These are phyloP conservation scores for Dactylis glomerata DNA, from an alignment of 176 grass and related monocot species.

Conservation along the genomic window DNA sequence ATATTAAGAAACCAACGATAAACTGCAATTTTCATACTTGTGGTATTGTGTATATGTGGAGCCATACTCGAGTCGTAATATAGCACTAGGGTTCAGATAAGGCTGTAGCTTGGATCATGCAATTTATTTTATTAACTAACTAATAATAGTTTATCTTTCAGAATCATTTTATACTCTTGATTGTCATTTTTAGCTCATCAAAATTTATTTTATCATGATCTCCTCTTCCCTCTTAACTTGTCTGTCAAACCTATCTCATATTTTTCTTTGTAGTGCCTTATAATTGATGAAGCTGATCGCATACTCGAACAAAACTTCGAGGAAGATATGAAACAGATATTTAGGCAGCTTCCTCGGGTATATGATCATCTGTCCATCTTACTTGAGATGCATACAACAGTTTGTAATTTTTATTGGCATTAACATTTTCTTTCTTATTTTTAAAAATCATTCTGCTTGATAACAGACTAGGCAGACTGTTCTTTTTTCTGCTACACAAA, in stretches of 20 bases:
- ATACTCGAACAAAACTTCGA: slow-evolving; percentile 90
- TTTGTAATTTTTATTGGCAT: neutral
- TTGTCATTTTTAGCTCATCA: neutral
- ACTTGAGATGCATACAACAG: neutral
- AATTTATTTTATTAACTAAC: neutral
- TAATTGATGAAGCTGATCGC: slow-evolving; percentile 94
- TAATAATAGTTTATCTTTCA: neutral
- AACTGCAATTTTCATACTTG: neutral
- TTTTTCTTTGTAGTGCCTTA: slow-evolving; percentile 57
- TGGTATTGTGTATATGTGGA: neutral
- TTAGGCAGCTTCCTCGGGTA: slow-evolving; percentile 84
- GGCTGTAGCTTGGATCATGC: neutral
- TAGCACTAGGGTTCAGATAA: neutral
- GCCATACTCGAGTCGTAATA: neutral
- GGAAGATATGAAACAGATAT: slow-evolving; percentile 99
- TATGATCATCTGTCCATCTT: neutral
- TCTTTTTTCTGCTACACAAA: slow-evolving; percentile 94
- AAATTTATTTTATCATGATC: neutral
- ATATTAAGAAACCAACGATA: neutral
- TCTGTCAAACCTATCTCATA: neutral
- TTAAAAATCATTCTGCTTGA: slow-evolving; percentile 4
- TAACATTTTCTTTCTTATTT: neutral
- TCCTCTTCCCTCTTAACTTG: neutral
- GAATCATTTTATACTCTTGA: neutral
- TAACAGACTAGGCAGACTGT: slow-evolving; percentile 85